Percentiles rank a stretch among this genome's conserved stretches.
phyloP scores from a whole-genome alignment of 192 early-diverging fungal genomes.

The Entomortierella lignicola region DNA sequence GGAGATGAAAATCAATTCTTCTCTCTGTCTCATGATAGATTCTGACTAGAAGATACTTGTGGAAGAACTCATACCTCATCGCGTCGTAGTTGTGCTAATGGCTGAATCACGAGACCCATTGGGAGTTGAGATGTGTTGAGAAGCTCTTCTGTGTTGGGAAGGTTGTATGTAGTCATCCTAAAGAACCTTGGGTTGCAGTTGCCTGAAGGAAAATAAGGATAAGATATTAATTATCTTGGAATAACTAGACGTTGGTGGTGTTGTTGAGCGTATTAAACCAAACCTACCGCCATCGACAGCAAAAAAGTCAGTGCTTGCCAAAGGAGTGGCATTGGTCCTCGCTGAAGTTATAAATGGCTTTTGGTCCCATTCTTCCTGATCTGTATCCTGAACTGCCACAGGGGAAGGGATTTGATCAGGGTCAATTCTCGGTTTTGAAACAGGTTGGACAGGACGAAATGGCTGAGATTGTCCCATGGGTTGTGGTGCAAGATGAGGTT shows the following conservation, averaged over 20 bases:
- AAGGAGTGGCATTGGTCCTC: conserved; percentile 73
- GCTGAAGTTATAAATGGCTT: conserved; percentile 80
- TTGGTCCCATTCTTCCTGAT: conserved; percentile 78
- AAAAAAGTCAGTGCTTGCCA: conserved; percentile 81
- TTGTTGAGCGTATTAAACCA: too few relatives aligned
- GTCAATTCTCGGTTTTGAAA: conserved; percentile 80
- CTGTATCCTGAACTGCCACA: conserved; percentile 82
- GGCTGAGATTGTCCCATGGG: conserved; percentile 22
- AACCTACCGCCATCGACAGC: conserved; percentile 89
- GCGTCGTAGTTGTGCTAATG: conserved; percentile 85
- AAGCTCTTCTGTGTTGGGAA: conserved; percentile 89
- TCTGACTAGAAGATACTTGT: background rate
- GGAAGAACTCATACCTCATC: conserved; percentile 65
- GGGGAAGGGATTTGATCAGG: conserved; percentile 96
- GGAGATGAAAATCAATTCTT: background rate
- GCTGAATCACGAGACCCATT: conserved; percentile 90
- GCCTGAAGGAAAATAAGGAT: conserved; percentile 45
- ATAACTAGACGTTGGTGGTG: too few relatives aligned
- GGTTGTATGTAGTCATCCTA: conserved; percentile 87
- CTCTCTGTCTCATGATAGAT: background rate
- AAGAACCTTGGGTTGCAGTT: conserved; percentile 93
- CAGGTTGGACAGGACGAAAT: conserved; percentile 30
- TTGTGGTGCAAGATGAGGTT: conserved; percentile 9
- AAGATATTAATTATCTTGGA: background rate
- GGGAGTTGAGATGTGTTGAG: conserved; percentile 82